These are phyloP conservation scores for Pyrenochaeta sp. DNA, from an alignment of 2,329 filamentous ascomycete species.

Conservation along the genomic window DNA sequence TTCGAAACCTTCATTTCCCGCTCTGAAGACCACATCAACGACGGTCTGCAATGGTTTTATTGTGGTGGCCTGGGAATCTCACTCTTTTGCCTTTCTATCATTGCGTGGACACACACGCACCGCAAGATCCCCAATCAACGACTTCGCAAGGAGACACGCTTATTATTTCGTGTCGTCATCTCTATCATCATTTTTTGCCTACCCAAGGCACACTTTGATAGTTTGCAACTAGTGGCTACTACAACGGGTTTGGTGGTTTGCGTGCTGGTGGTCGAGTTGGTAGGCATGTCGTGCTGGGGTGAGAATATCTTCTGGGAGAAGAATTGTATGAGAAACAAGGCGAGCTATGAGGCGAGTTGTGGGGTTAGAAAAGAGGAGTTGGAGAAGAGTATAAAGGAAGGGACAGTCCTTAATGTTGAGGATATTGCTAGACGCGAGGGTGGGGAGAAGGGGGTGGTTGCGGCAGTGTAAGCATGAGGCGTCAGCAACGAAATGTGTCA, in stretches of 20 bases:
- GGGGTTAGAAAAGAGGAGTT: constrained; percentile 40
- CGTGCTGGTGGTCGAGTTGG: constrained; percentile 48
- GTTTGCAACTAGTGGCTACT: constrained; percentile 49
- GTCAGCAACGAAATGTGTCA: neutral
- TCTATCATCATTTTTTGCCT: constrained; percentile 64
- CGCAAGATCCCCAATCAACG: constrained; percentile 61
- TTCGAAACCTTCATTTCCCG: constrained; percentile 60
- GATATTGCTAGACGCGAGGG: constrained; percentile 42
- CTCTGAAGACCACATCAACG: constrained; percentile 60
- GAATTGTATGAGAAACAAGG: constrained; percentile 30
- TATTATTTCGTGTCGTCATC: constrained; percentile 61
- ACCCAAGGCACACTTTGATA: constrained; percentile 57
- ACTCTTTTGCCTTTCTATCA: constrained; percentile 63
- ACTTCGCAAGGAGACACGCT: constrained; percentile 60
- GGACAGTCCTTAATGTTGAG: constrained; percentile 44
- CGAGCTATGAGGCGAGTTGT: constrained; percentile 45
- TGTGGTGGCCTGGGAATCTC: constrained; percentile 68
- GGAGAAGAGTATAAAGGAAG: constrained; percentile 39
- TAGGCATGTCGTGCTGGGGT: constrained; percentile 39
- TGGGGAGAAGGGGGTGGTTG: constrained; percentile 34
- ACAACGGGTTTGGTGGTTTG: constrained; percentile 50
- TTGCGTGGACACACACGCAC: constrained; percentile 65
- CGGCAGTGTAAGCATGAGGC: constrained; percentile 9
- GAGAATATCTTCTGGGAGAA: constrained; percentile 40
- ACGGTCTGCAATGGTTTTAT: constrained; percentile 69